A percentile compares a stretch with the other conserved stretches of the same genome.
Conservation (phyloP, 257 asterid genomes). For the Plantago major region DNA sequence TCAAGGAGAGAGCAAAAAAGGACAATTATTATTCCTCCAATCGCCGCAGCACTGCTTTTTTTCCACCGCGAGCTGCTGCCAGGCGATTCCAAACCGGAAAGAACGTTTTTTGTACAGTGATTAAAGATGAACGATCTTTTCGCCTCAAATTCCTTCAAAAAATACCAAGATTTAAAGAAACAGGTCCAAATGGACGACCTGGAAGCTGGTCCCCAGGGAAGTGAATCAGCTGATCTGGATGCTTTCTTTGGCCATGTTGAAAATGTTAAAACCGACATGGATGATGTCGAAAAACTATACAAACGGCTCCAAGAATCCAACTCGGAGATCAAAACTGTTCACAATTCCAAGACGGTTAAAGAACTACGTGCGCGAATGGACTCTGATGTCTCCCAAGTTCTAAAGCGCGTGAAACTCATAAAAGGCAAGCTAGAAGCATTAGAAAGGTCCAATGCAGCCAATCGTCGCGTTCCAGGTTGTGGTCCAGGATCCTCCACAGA, state of each 20-base stretch:
- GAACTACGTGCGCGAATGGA: slow-evolving; percentile 53
- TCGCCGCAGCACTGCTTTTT: background rate
- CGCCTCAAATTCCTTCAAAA: slow-evolving; percentile 40
- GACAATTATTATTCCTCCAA: slow-evolving; percentile 15
- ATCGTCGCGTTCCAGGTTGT: slow-evolving; percentile 48
- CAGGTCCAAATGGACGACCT: slow-evolving; percentile 27
- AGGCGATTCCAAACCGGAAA: background rate
- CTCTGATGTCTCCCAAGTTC: slow-evolving; percentile 39
- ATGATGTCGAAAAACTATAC: slow-evolving; percentile 43
- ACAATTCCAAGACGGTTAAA: slow-evolving; percentile 45
- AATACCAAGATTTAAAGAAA: slow-evolving; percentile 27
- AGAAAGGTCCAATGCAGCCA: slow-evolving; percentile 42
- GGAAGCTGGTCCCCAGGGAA: slow-evolving; percentile 24
- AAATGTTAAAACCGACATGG: slow-evolving; percentile 43
- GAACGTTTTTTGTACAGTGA: background rate
- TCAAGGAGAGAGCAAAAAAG: slow-evolving; percentile 33
- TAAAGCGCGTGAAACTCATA: slow-evolving; percentile 41
- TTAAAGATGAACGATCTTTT: slow-evolving; percentile 48
- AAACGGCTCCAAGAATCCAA: slow-evolving; percentile 41
- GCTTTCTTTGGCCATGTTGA: slow-evolving; percentile 48
- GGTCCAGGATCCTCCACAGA: slow-evolving; percentile 58
- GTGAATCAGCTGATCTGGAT: slow-evolving; percentile 42
- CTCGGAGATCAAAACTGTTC: slow-evolving; percentile 46
- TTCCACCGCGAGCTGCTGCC: background rate
- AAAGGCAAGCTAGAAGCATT: slow-evolving; percentile 43